A percentile compares a stretch with the other conserved stretches of the same genome.
These are phyloP conservation scores for Candida dajiaensis DNA, from an alignment of 805 yeast genomes.

Conservation along the genomic window DNA sequence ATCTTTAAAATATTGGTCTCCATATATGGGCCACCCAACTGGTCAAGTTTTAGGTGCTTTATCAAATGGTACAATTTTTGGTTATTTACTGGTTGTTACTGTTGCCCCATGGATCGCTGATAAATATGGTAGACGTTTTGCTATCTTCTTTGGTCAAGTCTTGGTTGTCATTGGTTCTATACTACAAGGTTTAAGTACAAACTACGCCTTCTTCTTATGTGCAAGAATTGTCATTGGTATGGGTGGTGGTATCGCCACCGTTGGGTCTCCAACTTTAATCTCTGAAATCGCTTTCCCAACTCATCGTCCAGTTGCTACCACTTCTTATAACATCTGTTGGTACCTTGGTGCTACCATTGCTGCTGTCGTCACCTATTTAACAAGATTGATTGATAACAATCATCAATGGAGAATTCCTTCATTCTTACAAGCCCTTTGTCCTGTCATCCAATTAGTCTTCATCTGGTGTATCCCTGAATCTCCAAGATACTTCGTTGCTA, in stretches of 20 bases:
- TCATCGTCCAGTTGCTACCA: constrained; percentile 22
- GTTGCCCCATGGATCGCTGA: constrained; percentile 29
- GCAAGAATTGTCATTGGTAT: constrained; percentile 29
- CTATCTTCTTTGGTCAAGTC: constrained; percentile 14
- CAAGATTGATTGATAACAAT: constrained; percentile 23
- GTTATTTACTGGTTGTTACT: constrained; percentile 28
- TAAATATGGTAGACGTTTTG: constrained; percentile 34
- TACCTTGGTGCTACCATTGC: constrained; percentile 48
- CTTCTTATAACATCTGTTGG: constrained; percentile 42
- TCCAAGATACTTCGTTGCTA: constrained; percentile 39
- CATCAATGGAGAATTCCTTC: constrained; percentile 53
- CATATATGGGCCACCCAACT: constrained; percentile 33
- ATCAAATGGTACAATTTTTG: constrained; percentile 35
- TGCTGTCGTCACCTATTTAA: constrained; percentile 17
- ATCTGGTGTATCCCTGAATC: constrained; percentile 41
- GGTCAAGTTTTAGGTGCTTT: constrained; percentile 35
- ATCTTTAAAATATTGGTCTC: constrained; percentile 32
- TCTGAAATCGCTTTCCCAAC: constrained; percentile 36
- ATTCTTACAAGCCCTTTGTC: constrained; percentile 42
- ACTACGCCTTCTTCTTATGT: constrained; percentile 10
- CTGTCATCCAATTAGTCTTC: constrained; percentile 34
- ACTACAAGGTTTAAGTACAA: constrained; percentile 19
- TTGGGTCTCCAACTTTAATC: constrained; percentile 39
- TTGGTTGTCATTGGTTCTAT: constrained; percentile 19
- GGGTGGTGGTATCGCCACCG: constrained; percentile 30